Percentiles rank a stretch among this genome's conserved stretches.
These are phyloP conservation scores for Rhizodiscina lignyota DNA, from an alignment of 495 filamentous ascomycete species.

Conservation along the genomic window DNA sequence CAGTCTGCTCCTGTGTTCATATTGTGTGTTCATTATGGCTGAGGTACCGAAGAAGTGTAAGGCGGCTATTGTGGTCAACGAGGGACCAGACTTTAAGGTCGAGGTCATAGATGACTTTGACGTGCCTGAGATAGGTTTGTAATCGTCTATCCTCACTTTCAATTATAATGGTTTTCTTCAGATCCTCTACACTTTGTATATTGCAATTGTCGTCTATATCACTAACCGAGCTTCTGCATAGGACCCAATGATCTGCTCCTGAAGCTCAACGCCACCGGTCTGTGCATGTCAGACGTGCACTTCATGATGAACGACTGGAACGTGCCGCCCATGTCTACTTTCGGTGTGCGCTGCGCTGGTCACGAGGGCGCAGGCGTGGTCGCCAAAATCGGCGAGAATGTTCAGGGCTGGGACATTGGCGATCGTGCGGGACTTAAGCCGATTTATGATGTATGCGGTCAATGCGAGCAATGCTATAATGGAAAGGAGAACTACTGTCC, in stretches of 20 bases:
- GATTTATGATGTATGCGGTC: constrained; percentile 33
- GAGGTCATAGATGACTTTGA: constrained; percentile 30
- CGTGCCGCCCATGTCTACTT: constrained; percentile 28
- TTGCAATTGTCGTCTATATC: not conserved
- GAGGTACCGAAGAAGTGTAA: constrained; percentile 36
- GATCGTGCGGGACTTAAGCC: constrained; percentile 44
- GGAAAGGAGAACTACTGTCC: constrained; percentile 22
- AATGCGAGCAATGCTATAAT: constrained; percentile 29
- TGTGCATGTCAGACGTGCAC: constrained; percentile 24
- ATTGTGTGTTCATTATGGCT: too few relatives aligned
- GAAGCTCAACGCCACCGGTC: constrained; percentile 23
- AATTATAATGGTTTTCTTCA: too few relatives aligned
- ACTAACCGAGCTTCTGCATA: constrained; percentile 1
- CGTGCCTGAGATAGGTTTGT: constrained; percentile 34
- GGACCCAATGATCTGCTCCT: constrained; percentile 23
- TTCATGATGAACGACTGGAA: constrained; percentile 27
- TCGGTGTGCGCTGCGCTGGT: constrained; percentile 31
- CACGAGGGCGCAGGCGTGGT: constrained; percentile 42
- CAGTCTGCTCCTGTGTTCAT: too few relatives aligned
- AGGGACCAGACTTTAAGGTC: constrained; percentile 34
- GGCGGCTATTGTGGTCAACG: constrained; percentile 36
- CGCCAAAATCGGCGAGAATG: constrained; percentile 32
- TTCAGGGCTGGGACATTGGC: constrained; percentile 37
- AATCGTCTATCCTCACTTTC: not conserved
- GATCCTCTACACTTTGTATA: not conserved